Evolutionary conservation across 306 rosid species (phyloP).

Genomic region (Vachellia collinsii): DNA sequence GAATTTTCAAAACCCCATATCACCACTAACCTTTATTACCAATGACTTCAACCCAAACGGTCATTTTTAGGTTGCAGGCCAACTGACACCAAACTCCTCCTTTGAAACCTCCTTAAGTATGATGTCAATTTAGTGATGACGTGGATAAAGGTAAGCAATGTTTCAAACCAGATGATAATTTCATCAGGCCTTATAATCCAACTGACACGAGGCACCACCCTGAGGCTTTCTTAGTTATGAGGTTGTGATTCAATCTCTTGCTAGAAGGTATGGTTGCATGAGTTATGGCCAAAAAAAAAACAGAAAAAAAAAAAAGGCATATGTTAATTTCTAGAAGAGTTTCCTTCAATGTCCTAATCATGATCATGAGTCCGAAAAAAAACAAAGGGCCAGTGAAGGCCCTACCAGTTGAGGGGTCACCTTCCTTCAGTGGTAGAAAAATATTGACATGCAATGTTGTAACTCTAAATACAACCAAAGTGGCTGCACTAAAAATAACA

Average conservation of each 20-base stretch:
- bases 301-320: too few relatives aligned
- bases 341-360: neutral
- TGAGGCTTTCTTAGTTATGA: too few relatives aligned
- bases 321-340: neutral
- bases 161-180: neutral
- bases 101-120: too few relatives aligned
- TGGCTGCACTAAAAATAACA: neutral
- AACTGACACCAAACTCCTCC: too few relatives aligned
- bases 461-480: neutral
- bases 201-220: too few relatives aligned
- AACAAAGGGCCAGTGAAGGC: neutral
- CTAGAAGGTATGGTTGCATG: too few relatives aligned
- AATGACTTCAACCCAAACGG: neutral
- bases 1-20: neutral
- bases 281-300: too few relatives aligned
- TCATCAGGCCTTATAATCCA: too few relatives aligned
- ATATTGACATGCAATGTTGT: neutral
- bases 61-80: neutral
- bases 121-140: too few relatives aligned
- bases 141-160: neutral
- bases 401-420: neutral
- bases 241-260: too few relatives aligned
- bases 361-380: neutral
- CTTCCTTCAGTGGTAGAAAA: neutral
- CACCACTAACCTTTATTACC: neutral